Base-by-base conservation (phyloP, 2,329 filamentous ascomycete species). In the Aphanocladium album region DNA sequence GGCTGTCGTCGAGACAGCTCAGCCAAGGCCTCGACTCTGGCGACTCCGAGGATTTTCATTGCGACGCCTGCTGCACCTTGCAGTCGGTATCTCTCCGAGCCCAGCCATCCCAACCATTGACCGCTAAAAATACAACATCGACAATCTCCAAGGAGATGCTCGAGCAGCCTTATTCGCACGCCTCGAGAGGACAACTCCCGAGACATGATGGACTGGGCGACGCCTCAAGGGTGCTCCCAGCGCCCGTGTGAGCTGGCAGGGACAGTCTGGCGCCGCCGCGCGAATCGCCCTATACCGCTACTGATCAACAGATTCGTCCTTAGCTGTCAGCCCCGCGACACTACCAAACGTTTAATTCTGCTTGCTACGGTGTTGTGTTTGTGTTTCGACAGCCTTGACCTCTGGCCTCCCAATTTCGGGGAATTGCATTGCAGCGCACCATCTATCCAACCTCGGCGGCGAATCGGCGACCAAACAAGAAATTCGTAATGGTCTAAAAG, bases 1-100 rank as follows among this genome's bases (percentile, higher is more conserved):
- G 57, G 57, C 57, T 60, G 57, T 60, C 57, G 57, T 60, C n/a
- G 39, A 60, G 57, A 60, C 57, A 58, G 9, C 4, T 16, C 25
- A 16, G 46, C 21, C 45, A 60, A 27, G 45, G 47, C 35, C 56
- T 58, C 35, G 56, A 58, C 56, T 43, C 56, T 43, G 46, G 46
- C 46, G 30, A 50, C 57, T 25, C 35, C 47, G 46, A 45, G 23
- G 17, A 51, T 5, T 17, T 19, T 30, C 23, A 45, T 49, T 57
- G 45, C 45, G 23, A 50, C 37, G 53, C 23, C 52, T 45, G n/a
- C 50, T 30, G 50, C 27, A n/a, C 14, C 37, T 30, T 33, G 21
- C 27, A 14, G 56, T 58, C 56, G 56, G 56, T 47, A 58, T 35
- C 46, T 58, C 56, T 43, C 56, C 56, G 56, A 58, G 56, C 37